Evolutionary conservation across 345 rosid genomes (phyloP).

Genomic region (Turnera subulata): DNA sequence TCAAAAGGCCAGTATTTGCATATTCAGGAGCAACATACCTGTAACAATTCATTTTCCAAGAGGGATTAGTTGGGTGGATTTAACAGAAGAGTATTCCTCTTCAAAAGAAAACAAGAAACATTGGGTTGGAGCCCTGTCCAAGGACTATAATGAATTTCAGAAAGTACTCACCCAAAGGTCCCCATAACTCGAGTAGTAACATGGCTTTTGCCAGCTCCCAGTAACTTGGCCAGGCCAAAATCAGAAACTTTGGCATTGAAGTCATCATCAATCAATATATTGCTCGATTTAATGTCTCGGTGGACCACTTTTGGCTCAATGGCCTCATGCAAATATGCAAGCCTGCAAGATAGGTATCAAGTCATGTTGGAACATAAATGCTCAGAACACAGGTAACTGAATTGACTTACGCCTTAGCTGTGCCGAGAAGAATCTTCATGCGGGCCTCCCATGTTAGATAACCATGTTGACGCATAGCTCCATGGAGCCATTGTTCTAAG

Average conservation of each 20-base stretch:
- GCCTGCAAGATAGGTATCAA: conserved; percentile 46
- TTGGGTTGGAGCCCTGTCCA: background rate
- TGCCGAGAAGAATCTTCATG: conserved; percentile 64
- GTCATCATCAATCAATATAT: conserved; percentile 84
- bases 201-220: conserved; percentile 94
- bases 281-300: conserved; percentile 96
- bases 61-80: background rate
- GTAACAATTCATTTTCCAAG: conserved; percentile 12
- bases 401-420: conserved; percentile 79
- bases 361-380: conserved; percentile 10
- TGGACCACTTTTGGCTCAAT: conserved; percentile 99
- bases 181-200: conserved; percentile 99
- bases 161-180: conserved; percentile 74
- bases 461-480: conserved; percentile 75
- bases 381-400: conserved; percentile 5
- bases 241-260: conserved; percentile 95
- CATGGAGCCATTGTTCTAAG: conserved; percentile 89
- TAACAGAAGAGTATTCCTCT: background rate
- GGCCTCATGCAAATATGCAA: conserved; percentile 96
- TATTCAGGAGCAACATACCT: conserved; percentile 99
- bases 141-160: background rate
- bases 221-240: conserved; percentile 95
- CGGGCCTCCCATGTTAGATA: conserved; percentile 92
- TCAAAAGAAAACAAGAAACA: too few species aligned
- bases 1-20: conserved; percentile 94